Evolutionary conservation across 768 basidiomycete species (phyloP).

Genomic region (Phylloporus arenicola): DNA sequence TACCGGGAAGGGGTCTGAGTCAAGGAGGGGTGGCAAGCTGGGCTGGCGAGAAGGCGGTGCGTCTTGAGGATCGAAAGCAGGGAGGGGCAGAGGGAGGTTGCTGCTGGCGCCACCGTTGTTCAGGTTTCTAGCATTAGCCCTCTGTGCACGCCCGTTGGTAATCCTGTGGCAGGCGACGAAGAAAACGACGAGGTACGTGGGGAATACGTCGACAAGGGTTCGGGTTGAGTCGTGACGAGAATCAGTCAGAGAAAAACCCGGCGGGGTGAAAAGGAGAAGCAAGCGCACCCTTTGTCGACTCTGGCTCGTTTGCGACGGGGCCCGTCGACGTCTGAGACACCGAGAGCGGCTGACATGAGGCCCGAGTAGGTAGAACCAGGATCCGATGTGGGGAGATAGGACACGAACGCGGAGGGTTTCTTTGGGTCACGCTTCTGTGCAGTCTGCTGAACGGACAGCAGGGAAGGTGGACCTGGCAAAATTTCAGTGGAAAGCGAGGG

Average conservation of each 20-base stretch:
- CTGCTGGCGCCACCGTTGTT: slow-evolving; percentile 40
- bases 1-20: slow-evolving; percentile 48
- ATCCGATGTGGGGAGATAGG: slow-evolving; percentile 80
- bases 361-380: slow-evolving; percentile 87
- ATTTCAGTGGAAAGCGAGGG: slow-evolving; percentile 81
- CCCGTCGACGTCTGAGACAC: slow-evolving; percentile 53
- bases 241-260: slow-evolving; percentile 21
- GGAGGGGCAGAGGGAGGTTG: slow-evolving; percentile 21
- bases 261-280: slow-evolving; percentile 21
- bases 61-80: slow-evolving; percentile 37
- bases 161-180: slow-evolving; percentile 36
- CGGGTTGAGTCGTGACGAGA: slow-evolving; percentile 16
- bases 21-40: slow-evolving; percentile 38
- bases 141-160: slow-evolving; percentile 63
- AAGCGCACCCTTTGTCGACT: slow-evolving; percentile 65
- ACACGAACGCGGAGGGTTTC: slow-evolving; percentile 63
- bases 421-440: slow-evolving; percentile 74
- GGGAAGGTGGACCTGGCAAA: slow-evolving; percentile 80
- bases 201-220: slow-evolving; percentile 27
- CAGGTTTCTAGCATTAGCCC: slow-evolving; percentile 64
- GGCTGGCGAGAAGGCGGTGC: slow-evolving; percentile 32
- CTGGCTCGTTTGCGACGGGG: slow-evolving; percentile 68
- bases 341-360: slow-evolving; percentile 60
- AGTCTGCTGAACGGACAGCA: slow-evolving; percentile 64
- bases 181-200: slow-evolving; percentile 8